These are phyloP conservation scores for Daldinia childiae DNA, from an alignment of 495 filamentous ascomycete genomes.

Conservation along the genomic window DNA sequence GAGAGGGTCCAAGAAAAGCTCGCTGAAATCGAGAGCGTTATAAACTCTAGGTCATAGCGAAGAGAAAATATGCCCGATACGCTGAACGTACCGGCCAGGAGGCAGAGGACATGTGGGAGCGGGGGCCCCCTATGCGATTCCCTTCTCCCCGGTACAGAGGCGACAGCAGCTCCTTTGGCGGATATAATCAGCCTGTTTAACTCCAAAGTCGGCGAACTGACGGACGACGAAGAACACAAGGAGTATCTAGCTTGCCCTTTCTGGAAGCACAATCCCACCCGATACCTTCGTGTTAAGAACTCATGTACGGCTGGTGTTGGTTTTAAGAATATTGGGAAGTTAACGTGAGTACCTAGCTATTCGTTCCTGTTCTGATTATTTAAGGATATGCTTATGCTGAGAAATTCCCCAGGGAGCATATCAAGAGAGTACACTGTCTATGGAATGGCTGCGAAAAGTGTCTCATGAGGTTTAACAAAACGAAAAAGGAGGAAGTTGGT, in stretches of 20 bases:
- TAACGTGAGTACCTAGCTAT: slow-evolving; percentile 26
- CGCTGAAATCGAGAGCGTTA: slow-evolving; percentile 13
- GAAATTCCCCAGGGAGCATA: slow-evolving; percentile 24
- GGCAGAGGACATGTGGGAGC: neutral
- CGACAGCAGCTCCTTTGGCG: neutral
- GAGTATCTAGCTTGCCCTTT: slow-evolving; percentile 34
- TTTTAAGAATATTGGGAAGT: slow-evolving; percentile 34
- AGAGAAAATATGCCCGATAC: neutral
- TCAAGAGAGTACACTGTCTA: slow-evolving; percentile 30
- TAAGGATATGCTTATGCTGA: neutral
- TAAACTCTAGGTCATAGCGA: slow-evolving; percentile 6
- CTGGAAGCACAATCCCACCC: slow-evolving; percentile 31
- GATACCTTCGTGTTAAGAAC: slow-evolving; percentile 32
- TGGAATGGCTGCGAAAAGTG: slow-evolving; percentile 33
- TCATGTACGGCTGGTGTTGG: slow-evolving; percentile 28
- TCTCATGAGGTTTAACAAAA: slow-evolving; percentile 24
- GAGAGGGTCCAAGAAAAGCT: slow-evolving; percentile 22
- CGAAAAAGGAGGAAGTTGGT: slow-evolving; percentile 9
- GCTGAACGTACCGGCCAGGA: neutral
- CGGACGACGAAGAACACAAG: slow-evolving; percentile 11
- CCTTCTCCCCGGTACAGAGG: neutral
- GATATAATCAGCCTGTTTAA: slow-evolving; percentile 20
- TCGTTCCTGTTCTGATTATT: neutral
- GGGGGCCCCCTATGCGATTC: neutral
- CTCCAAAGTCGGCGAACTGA: neutral